phyloP scores from a whole-genome alignment of 2,329 filamentous ascomycete genomes.

The Monilinia fructigena region DNA sequence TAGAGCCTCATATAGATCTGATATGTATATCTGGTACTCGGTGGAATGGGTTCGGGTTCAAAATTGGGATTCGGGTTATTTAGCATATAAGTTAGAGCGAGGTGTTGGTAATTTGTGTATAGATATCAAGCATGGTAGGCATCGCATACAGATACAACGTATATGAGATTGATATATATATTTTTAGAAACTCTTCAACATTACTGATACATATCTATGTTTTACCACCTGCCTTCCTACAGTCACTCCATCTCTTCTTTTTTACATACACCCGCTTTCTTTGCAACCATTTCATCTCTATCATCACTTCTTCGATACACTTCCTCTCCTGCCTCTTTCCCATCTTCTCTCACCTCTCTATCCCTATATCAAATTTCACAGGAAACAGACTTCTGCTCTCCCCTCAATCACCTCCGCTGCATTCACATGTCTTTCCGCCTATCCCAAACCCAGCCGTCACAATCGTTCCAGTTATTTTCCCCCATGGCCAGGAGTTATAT shows the following conservation, averaged over 20 bases:
- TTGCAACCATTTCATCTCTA: background rate
- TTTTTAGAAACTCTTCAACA: background rate
- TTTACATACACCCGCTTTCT: background rate
- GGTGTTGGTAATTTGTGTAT: slow-evolving; percentile 10
- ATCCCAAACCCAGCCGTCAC: background rate
- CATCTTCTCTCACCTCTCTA: too few species aligned
- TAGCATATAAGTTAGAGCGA: slow-evolving; percentile 7
- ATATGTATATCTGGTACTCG: background rate
- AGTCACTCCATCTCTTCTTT: too few species aligned
- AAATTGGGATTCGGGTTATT: slow-evolving; percentile 5
- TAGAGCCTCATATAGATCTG: background rate
- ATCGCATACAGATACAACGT: background rate
- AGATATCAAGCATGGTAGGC: background rate
- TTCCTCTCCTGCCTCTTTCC: too few species aligned
- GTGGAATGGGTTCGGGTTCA: background rate
- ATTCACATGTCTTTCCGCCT: background rate
- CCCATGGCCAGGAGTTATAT: too few species aligned
- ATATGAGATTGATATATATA: background rate
- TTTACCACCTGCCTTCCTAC: too few species aligned
- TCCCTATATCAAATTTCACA: too few species aligned
- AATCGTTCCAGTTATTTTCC: background rate
- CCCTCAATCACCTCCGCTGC: too few species aligned
- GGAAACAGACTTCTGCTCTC: too few species aligned
- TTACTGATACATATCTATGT: background rate
- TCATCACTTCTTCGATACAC: background rate